Evolutionary conservation across 1,139 yeast genomes (phyloP).

Genomic region (Maudiozyma humilis): DNA sequence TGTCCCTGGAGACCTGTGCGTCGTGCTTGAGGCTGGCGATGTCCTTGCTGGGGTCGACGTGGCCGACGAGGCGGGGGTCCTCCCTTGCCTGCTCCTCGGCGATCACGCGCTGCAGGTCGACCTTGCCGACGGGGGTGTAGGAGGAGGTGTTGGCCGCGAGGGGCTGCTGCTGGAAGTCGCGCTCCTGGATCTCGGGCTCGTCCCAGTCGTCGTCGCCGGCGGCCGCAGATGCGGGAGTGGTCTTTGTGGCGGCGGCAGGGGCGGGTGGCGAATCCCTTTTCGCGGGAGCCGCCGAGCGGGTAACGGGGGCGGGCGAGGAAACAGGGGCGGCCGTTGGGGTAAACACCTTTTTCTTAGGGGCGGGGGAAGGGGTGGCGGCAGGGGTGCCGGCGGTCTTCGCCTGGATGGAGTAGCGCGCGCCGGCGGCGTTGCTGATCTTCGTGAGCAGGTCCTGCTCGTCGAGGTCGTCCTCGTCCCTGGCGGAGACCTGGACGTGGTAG

Average conservation of each 20-base stretch:
- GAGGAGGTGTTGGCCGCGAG: conserved; percentile 43
- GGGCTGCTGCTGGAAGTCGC: conserved; percentile 60
- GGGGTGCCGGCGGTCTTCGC: conserved; percentile 26
- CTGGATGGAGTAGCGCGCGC: conserved; percentile 84
- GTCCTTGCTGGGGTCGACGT: conserved; percentile 25
- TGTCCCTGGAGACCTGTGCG: conserved; percentile 43
- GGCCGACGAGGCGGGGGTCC: conserved; percentile 33
- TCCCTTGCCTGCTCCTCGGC: conserved; percentile 35
- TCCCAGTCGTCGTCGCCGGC: conserved; percentile 60
- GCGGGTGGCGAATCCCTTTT: neutral
- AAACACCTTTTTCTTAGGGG: conserved; percentile 39
- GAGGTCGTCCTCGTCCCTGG: conserved; percentile 88
- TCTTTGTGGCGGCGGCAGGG: too few species aligned
- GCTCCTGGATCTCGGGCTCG: conserved; percentile 56
- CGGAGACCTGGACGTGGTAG: conserved; percentile 92
- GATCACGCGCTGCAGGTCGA: conserved; percentile 38
- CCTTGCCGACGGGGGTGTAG: conserved; percentile 51
- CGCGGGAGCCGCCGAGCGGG: conserved; percentile 7
- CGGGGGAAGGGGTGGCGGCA: conserved; percentile 56
- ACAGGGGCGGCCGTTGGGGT: too few species aligned
- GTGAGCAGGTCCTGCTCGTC: conserved; percentile 67
- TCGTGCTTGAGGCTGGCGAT: conserved; percentile 33
- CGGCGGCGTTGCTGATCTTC: conserved; percentile 84
- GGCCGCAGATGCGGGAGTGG: conserved; percentile 18
- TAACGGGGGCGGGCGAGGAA: conserved; percentile 11